phyloP scores from a whole-genome alignment of 495 filamentous ascomycete genomes.

The Penicillium canescens region DNA sequence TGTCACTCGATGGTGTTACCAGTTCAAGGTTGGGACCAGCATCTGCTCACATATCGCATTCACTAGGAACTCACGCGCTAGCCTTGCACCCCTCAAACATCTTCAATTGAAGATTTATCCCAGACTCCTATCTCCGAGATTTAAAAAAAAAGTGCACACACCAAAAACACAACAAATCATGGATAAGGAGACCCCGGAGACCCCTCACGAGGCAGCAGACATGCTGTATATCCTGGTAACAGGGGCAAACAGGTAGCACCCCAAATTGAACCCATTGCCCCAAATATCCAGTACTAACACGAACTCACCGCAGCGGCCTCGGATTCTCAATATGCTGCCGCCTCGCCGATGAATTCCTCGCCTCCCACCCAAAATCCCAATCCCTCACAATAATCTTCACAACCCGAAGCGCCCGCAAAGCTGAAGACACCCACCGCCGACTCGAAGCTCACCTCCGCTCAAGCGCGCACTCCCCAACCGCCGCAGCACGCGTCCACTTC shows the following conservation, averaged over 20 bases:
- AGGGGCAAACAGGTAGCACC: slow-evolving; percentile 50
- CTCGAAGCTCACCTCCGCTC: slow-evolving; percentile 40
- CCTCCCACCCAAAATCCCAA: slow-evolving; percentile 58
- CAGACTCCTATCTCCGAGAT: slow-evolving; percentile 12
- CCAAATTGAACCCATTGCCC: background rate
- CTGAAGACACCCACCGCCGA: slow-evolving; percentile 38
- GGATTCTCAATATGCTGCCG: slow-evolving; percentile 85
- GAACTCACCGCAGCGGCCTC: slow-evolving; percentile 64
- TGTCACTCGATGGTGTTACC: too few relatives aligned
- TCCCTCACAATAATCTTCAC: slow-evolving; percentile 57
- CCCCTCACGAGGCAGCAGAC: slow-evolving; percentile 11
- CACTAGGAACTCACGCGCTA: background rate
- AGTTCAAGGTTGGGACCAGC: too few relatives aligned
- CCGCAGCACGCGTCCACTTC: slow-evolving; percentile 41
- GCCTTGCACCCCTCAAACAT: too few relatives aligned
- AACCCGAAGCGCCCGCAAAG: slow-evolving; percentile 49
- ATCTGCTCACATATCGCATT: background rate
- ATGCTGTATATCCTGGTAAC: slow-evolving; percentile 46
- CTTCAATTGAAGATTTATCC: background rate
- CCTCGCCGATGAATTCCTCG: slow-evolving; percentile 87
- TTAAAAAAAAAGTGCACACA: slow-evolving; percentile 2
- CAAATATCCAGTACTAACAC: background rate
- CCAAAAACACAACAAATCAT: slow-evolving; percentile 14
- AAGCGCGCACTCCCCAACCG: slow-evolving; percentile 18
- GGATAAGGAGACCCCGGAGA: slow-evolving; percentile 8